A percentile compares a stretch with the other conserved stretches of the same genome.
Evolutionary conservation across 1,139 yeast genomes (phyloP).

Genomic region (Pneumocystis oryctolagi): DNA sequence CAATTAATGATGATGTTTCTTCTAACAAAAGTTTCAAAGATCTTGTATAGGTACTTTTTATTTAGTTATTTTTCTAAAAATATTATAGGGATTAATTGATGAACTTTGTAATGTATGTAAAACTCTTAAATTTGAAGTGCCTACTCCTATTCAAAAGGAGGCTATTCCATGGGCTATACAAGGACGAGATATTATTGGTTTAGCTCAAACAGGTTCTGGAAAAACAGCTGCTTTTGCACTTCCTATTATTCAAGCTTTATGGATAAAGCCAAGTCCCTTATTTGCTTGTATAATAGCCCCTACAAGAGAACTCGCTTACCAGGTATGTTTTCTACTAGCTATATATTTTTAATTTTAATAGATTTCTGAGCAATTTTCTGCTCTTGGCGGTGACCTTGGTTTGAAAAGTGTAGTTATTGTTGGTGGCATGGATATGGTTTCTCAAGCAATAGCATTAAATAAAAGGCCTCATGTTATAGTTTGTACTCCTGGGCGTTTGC

Average conservation of each 20-base stretch:
- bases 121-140: constrained; percentile 64
- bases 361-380: constrained; percentile 58
- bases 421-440: constrained; percentile 98
- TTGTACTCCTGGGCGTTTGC: constrained; percentile 91
- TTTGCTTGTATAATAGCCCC: constrained; percentile 89
- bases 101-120: constrained; percentile 59
- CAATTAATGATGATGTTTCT: not conserved
- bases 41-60: not conserved
- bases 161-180: constrained; percentile 83
- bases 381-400: constrained; percentile 83
- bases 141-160: constrained; percentile 87
- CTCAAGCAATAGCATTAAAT: constrained; percentile 85
- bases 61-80: constrained; percentile 10
- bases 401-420: constrained; percentile 73
- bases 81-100: constrained; percentile 56
- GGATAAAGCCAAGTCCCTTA: constrained; percentile 78
- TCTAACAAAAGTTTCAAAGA: not conserved
- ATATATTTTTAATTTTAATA: constrained; percentile 79
- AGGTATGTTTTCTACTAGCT: constrained; percentile 63
- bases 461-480: constrained; percentile 87
- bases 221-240: constrained; percentile 93
- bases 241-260: constrained; percentile 78
- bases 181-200: constrained; percentile 93
- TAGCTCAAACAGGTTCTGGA: constrained; percentile 98
- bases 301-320: constrained; percentile 92